phyloP scores from a whole-genome alignment of 306 rosid genomes.

The Vigna angularis region DNA sequence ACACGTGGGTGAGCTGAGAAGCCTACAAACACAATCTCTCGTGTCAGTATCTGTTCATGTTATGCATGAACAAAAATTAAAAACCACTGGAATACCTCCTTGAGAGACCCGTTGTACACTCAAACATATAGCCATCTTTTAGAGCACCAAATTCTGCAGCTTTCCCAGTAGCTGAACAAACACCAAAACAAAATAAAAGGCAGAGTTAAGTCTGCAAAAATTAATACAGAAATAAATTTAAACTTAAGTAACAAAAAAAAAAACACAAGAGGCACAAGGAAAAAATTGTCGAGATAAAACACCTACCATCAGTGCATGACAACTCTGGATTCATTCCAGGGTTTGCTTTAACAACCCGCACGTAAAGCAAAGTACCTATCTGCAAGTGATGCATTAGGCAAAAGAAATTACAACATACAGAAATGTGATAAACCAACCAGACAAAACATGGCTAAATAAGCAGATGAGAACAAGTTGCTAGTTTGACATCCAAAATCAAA shows the following conservation, averaged over 20 bases:
- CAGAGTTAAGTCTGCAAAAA: neutral
- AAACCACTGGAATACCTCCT: conserved; percentile 62
- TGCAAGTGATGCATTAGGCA: conserved; percentile 53
- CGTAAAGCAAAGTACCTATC: conserved; percentile 79
- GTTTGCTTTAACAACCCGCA: conserved; percentile 82
- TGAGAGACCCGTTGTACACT: conserved; percentile 85
- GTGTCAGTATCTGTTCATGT: conserved; percentile 27
- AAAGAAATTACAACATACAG: conserved; percentile 19
- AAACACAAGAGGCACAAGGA: neutral
- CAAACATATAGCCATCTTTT: conserved; percentile 88
- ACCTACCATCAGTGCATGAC: conserved; percentile 88
- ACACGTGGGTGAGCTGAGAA: conserved; percentile 80
- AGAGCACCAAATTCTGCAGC: conserved; percentile 80
- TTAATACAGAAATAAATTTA: neutral
- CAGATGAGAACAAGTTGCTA: conserved; percentile 16
- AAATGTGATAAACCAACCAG: conserved; percentile 12
- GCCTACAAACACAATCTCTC: conserved; percentile 52
- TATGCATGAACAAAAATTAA: conserved; percentile 6
- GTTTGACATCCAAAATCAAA: conserved; percentile 16
- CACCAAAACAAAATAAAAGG: conserved; percentile 35
- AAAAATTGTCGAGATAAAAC: conserved; percentile 5
- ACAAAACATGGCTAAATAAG: conserved; percentile 3
- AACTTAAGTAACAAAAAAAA: conserved; percentile 23
- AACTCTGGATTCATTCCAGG: conserved; percentile 93
- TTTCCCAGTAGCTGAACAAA: conserved; percentile 72